Evolutionary conservation across 2,329 filamentous ascomycete genomes (phyloP).

Genomic region (Clarireedia homoeocarpa): DNA sequence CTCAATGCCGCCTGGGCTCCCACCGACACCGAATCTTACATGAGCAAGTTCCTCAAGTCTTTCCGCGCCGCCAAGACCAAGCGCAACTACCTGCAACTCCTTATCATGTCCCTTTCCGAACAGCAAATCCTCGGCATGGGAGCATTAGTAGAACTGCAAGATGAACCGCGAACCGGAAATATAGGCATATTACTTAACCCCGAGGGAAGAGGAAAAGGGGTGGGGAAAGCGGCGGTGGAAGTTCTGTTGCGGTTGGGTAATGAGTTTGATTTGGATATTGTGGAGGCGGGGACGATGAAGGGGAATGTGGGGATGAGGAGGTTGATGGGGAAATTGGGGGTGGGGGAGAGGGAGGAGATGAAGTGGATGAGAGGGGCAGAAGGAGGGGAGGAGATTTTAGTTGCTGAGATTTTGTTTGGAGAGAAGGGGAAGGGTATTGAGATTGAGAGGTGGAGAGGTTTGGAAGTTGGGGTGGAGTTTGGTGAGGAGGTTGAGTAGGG

Average conservation of each 20-base stretch:
- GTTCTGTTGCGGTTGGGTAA: slow-evolving; percentile 13
- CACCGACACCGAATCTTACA: not conserved
- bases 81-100: not conserved
- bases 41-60: not conserved
- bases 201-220: not conserved
- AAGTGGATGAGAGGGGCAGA: not conserved
- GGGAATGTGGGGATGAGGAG: slow-evolving; percentile 13
- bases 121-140: not conserved
- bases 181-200: not conserved
- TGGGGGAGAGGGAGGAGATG: slow-evolving; percentile 13
- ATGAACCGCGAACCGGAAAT: not conserved
- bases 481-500: not conserved
- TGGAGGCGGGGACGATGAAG: slow-evolving; percentile 14
- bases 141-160: not conserved
- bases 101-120: not conserved
- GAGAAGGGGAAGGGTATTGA: not conserved
- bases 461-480: not conserved
- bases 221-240: not conserved
- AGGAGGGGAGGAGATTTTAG: not conserved
- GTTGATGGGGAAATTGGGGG: slow-evolving; percentile 12
- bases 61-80: not conserved
- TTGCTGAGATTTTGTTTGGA: not conserved
- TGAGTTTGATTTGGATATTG: slow-evolving; percentile 10
- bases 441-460: not conserved
- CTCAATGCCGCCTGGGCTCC: not conserved